Base-by-base conservation (phyloP, 495 filamentous ascomycete species). In the Hypoxylon rickii region DNA sequence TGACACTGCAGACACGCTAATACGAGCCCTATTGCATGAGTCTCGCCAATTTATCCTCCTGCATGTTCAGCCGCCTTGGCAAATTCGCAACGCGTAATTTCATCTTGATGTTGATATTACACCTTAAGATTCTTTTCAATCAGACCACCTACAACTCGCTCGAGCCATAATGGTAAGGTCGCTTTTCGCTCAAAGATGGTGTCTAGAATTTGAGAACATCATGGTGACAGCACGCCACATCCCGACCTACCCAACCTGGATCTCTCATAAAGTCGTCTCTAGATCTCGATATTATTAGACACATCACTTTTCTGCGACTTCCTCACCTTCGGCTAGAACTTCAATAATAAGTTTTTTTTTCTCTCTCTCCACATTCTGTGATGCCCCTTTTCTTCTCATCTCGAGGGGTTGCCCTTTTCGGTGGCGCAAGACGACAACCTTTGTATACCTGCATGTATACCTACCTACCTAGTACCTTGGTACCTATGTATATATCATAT, bases 51-150 rank as follows among this genome's bases (percentile, higher is more conserved):
- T 67, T 67, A 64, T 52, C 61, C 64, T 44, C 11, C 55, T 56
- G 61, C 53, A 65, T 58, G 57, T 62, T 67, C 64, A 67, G 64
- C 64, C 64, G 61, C 51, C 64, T 65, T 67, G 64, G 64, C 64
- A 56, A 46, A 44, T 29, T 49, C 31, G 33, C 7, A 24, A 55
- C 50, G 19, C 33, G 45, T 33, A 54, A 52, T 61, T 55, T 29
- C 10, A 29, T 10, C 4, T 29, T 32, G 44, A 51, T 17, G 26
- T 61, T 61, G 54, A 53, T 58, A 44, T 64, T 53, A 63, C 47
- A 52, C 37, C 18, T 56, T 24, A 10, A 19, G 41, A 47, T 45
- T 55, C 51, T 34, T 5, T 34, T 47, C 37, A 13, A 44, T 57
- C 52, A 24, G 32, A 26, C 22, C 13, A 51, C 52, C 19, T 26